phyloP scores from a whole-genome alignment of 2,329 filamentous ascomycete genomes.

The Trichoderma sp. region DNA sequence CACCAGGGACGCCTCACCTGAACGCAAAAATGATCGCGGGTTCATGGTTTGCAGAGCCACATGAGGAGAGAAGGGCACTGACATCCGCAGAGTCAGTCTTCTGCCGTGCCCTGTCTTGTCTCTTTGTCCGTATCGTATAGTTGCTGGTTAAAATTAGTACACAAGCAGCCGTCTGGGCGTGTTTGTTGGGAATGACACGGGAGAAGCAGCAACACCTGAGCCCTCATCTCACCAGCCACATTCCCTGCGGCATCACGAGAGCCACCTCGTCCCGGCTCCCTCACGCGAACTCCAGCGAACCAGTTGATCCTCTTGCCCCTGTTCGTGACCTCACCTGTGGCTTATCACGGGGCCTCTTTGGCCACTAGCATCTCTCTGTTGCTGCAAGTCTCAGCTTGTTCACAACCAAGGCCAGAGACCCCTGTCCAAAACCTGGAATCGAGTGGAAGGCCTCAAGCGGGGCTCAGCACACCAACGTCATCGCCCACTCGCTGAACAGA shows the following conservation, averaged over 20 bases:
- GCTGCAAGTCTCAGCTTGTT: background rate
- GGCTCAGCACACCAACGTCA: conserved; percentile 21
- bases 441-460: conserved; percentile 17
- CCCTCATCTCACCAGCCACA: conserved; percentile 15
- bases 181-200: background rate
- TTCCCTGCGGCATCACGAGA: conserved; percentile 3
- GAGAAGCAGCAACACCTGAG: background rate
- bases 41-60: background rate
- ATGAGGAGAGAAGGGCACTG: background rate
- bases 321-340: conserved; percentile 16
- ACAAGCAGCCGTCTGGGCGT: background rate
- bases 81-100: background rate
- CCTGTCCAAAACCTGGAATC: conserved; percentile 17
- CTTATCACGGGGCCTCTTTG: conserved; percentile 14
- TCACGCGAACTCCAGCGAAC: background rate
- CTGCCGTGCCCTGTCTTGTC: background rate
- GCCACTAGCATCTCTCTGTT: conserved; percentile 1
- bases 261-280: background rate
- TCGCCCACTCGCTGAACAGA: background rate
- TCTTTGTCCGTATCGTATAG: background rate
- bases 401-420: background rate
- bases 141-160: background rate
- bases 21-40: conserved; percentile 5
- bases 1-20: conserved; percentile 18
- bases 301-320: background rate